Percentiles rank a stretch among this genome's conserved stretches.
Evolutionary conservation across 2,329 filamentous ascomycete genomes (phyloP).

Genomic region (Davidsoniella virescens): DNA sequence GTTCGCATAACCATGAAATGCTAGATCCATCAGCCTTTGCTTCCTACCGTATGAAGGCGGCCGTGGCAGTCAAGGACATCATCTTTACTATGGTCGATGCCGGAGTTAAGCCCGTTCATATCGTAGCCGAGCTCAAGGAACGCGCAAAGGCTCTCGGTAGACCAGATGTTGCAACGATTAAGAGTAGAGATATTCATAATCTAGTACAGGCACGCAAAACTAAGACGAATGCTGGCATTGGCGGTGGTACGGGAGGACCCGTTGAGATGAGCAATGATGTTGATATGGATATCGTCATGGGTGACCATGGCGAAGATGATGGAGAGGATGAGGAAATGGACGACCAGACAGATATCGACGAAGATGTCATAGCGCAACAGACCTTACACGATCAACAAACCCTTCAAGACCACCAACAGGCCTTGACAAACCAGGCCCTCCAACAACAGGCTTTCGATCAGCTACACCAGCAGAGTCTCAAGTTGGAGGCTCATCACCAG

Average conservation of each 20-base stretch:
- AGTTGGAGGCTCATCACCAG: background rate
- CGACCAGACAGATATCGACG: background rate
- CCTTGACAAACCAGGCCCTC: background rate
- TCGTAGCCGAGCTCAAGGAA: conserved; percentile 10
- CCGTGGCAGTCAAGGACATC: conserved; percentile 9
- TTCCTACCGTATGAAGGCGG: conserved; percentile 13
- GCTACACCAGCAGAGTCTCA: too few species aligned
- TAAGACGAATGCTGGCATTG: background rate
- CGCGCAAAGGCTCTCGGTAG: conserved; percentile 4
- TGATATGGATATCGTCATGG: conserved; percentile 7
- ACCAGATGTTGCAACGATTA: conserved; percentile 9
- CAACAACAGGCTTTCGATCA: too few species aligned
- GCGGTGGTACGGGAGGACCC: background rate
- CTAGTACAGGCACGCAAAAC: conserved; percentile 11
- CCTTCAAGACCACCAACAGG: background rate
- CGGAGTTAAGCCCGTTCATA: conserved; percentile 12
- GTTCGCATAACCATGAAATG: conserved; percentile 11
- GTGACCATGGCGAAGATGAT: background rate
- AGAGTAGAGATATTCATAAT: conserved; percentile 12
- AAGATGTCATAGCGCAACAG: background rate
- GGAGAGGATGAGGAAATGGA: background rate
- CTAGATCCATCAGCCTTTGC: conserved; percentile 11
- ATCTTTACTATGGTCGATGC: conserved; percentile 13
- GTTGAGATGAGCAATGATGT: background rate
- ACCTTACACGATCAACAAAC: too few species aligned